Percentiles rank a stretch among this genome's conserved stretches.
Evolutionary conservation across 495 filamentous ascomycete species (phyloP).

Genomic region (Penicillium goetzii): DNA sequence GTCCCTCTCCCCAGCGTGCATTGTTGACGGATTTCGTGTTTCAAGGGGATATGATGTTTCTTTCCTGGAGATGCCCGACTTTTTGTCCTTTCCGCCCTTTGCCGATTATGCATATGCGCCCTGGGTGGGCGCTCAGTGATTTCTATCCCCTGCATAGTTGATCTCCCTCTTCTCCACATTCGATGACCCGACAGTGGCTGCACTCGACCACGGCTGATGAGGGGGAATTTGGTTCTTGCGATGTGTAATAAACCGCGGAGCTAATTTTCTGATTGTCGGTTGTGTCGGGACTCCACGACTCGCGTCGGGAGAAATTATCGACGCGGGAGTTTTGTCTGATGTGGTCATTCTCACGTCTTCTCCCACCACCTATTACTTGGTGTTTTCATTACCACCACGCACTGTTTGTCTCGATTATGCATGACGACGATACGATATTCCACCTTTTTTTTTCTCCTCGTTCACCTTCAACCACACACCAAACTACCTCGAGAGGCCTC

Average conservation of each 20-base stretch:
- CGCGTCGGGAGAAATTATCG: slow-evolving; percentile 28
- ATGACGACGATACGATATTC: slow-evolving; percentile 33
- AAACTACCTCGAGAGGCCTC: slow-evolving; percentile 28
- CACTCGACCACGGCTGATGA: slow-evolving; percentile 10
- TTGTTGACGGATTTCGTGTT: slow-evolving; percentile 27
- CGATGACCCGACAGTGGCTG: slow-evolving; percentile 11
- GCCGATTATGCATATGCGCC: slow-evolving; percentile 20
- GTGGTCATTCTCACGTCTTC: slow-evolving; percentile 19
- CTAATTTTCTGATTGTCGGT: slow-evolving; percentile 14
- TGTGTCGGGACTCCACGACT: slow-evolving; percentile 6
- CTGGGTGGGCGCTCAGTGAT: slow-evolving; percentile 26
- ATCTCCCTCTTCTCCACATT: slow-evolving; percentile 10
- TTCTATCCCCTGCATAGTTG: slow-evolving; percentile 12
- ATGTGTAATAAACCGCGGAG: slow-evolving; percentile 52
- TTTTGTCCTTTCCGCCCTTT: slow-evolving; percentile 21
- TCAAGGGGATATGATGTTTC: slow-evolving; percentile 29
- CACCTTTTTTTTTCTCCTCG: slow-evolving; percentile 9
- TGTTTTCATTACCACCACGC: slow-evolving; percentile 2
- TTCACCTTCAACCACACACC: not conserved
- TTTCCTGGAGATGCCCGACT: slow-evolving; percentile 24
- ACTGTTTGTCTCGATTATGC: slow-evolving; percentile 23
- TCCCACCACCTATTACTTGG: not conserved
- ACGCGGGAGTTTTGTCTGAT: slow-evolving; percentile 11
- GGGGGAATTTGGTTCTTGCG: slow-evolving; percentile 34
- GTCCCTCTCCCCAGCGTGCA: slow-evolving; percentile 6